Evolutionary conservation across 352 stramenopile species (phyloP).

Genomic region (Phytopythium kandeliae): DNA sequence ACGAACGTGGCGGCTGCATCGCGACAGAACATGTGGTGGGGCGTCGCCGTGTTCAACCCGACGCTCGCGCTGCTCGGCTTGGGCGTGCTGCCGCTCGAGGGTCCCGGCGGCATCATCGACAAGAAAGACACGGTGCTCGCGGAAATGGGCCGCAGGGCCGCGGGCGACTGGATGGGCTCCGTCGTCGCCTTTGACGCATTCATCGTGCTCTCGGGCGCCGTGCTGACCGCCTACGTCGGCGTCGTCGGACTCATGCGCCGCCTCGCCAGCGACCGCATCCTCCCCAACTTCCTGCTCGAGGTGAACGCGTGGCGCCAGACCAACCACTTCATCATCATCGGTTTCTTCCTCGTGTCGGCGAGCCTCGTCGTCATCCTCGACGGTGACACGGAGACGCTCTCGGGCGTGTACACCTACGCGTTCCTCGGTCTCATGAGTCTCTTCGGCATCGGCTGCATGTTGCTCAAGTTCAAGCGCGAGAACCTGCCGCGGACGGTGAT

Average conservation of each 20-base stretch:
- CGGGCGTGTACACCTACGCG: conserved; percentile 94
- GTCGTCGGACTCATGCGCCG: conserved; percentile 89
- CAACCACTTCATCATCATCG: conserved; percentile 91
- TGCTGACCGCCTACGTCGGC: conserved; percentile 92
- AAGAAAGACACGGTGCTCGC: conserved; percentile 89
- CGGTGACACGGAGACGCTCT: conserved; percentile 89
- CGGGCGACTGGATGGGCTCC: conserved; percentile 66
- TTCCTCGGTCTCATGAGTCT: conserved; percentile 94
- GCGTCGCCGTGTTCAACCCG: conserved; percentile 93
- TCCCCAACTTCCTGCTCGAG: conserved; percentile 73
- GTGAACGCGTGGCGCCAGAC: conserved; percentile 83
- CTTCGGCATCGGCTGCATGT: conserved; percentile 90
- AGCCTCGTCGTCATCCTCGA: conserved; percentile 88
- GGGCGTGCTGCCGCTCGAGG: conserved; percentile 81
- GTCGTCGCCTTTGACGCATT: conserved; percentile 90
- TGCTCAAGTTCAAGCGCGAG: conserved; percentile 94
- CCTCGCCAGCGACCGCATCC: conserved; percentile 88
- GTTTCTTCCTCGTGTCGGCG: conserved; percentile 86
- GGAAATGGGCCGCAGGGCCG: conserved; percentile 85
- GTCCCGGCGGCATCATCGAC: conserved; percentile 61
- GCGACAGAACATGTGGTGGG: conserved; percentile 91
- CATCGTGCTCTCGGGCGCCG: conserved; percentile 90
- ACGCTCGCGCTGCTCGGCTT: conserved; percentile 90
- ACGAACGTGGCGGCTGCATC: no score
- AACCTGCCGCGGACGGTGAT: conserved; percentile 84